Evolutionary conservation across 495 filamentous ascomycete genomes (phyloP).

Genomic region (Letharia lupina): DNA sequence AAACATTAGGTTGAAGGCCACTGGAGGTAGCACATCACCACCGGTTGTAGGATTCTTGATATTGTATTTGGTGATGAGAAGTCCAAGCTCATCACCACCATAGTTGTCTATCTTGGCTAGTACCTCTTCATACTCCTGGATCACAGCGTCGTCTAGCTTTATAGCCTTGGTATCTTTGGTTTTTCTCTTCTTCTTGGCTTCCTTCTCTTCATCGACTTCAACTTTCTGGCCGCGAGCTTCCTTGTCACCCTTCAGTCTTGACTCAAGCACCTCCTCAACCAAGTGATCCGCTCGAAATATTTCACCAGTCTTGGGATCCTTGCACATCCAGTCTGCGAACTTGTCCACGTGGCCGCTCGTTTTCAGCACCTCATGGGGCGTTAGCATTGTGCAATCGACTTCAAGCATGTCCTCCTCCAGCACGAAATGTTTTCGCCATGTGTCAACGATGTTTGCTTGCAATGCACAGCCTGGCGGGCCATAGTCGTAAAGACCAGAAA

Average conservation of each 20-base stretch:
- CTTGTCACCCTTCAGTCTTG: constrained; percentile 71
- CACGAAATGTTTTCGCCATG: constrained; percentile 89
- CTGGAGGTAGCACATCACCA: constrained; percentile 52
- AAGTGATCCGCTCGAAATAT: constrained; percentile 93
- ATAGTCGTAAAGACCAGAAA: constrained; percentile 78
- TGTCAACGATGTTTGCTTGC: constrained; percentile 77
- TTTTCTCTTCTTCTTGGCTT: constrained; percentile 59
- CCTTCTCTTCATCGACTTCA: constrained; percentile 55
- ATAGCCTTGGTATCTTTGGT: constrained; percentile 47
- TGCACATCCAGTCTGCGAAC: constrained; percentile 99
- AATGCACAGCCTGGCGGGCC: constrained; percentile 74
- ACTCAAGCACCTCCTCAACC: constrained; percentile 85
- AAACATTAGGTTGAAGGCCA: constrained; percentile 71
- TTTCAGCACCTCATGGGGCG: constrained; percentile 85
- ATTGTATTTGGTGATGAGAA: constrained; percentile 54
- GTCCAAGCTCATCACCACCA: constrained; percentile 53
- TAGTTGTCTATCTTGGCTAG: constrained; percentile 69
- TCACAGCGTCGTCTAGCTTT: constrained; percentile 55
- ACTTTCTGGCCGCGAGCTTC: constrained; percentile 65
- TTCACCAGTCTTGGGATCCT: constrained; percentile 94
- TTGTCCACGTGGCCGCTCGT: constrained; percentile 96
- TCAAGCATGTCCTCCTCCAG: constrained; percentile 88
- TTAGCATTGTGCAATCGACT: constrained; percentile 77
- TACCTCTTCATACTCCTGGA: constrained; percentile 59
- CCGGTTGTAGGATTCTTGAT: constrained; percentile 58